Evolutionary conservation across 1,139 yeast species (phyloP).

Genomic region (Lizanozyma gosingica): DNA sequence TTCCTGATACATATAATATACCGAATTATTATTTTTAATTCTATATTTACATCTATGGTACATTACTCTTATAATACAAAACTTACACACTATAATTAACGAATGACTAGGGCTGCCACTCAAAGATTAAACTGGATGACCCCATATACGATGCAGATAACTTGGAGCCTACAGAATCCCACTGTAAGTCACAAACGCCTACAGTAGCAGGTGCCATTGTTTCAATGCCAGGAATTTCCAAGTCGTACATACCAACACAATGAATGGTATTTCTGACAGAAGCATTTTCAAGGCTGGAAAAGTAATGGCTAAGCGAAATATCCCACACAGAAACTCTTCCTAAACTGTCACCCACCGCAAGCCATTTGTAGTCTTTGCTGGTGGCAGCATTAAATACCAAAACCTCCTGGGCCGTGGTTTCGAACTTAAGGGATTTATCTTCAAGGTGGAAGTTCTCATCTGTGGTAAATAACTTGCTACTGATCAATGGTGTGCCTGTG

Average conservation of each 20-base stretch:
- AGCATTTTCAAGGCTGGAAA: neutral
- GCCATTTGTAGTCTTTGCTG: conserved; percentile 37
- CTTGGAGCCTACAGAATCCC: neutral
- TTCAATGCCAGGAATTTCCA: neutral
- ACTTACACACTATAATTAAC: no score
- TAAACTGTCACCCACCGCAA: conserved; percentile 58
- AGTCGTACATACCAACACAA: neutral
- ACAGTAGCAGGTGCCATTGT: neutral
- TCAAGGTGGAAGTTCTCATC: conserved; percentile 14
- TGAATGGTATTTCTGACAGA: neutral
- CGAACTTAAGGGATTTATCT: conserved; percentile 19
- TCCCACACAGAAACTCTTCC: conserved; percentile 54
- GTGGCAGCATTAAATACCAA: conserved; percentile 47
- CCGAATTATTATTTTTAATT: no score
- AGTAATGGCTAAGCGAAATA: conserved; percentile 10
- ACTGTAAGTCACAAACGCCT: neutral
- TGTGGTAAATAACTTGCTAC: conserved; percentile 18
- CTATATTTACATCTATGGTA: no score
- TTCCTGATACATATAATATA: no score
- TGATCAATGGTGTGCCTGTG: conserved; percentile 22
- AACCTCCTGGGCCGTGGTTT: conserved; percentile 33
- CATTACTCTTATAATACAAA: no score
- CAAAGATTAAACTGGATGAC: neutral
- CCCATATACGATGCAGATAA: neutral
- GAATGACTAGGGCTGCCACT: neutral